Conservation (phyloP, 2,329 filamentous ascomycete genomes). For the Tolypocladium nubicola region DNA sequence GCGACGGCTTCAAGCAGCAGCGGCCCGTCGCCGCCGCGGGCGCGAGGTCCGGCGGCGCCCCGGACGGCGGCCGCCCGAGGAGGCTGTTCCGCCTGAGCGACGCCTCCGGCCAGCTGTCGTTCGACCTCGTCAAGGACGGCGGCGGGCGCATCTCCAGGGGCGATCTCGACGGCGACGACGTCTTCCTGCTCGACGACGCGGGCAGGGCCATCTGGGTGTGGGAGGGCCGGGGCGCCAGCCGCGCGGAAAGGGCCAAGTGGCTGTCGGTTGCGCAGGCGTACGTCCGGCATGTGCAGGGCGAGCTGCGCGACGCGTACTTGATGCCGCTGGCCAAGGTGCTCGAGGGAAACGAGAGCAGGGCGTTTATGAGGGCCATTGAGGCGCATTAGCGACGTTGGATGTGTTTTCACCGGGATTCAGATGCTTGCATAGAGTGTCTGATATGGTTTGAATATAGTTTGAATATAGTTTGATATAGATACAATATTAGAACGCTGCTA, state of each 20-base stretch:
- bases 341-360: constrained; percentile 43
- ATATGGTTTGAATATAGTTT: no score
- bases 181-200: constrained; percentile 51
- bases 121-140: constrained; percentile 48
- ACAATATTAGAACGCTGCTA: no score
- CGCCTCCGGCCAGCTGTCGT: constrained; percentile 43
- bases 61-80: constrained; percentile 12
- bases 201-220: constrained; percentile 54
- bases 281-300: constrained; percentile 28
- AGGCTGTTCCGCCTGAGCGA: constrained; percentile 55
- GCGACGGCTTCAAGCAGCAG: constrained; percentile 26
- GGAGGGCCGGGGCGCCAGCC: constrained; percentile 50
- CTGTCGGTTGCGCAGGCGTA: constrained; percentile 48
- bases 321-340: constrained; percentile 46
- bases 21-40: constrained; percentile 24
- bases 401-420: no score
- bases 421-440: not conserved
- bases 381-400: constrained; percentile 1
- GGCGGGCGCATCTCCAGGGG: constrained; percentile 29
- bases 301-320: constrained; percentile 23
- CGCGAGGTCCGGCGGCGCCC: not conserved
- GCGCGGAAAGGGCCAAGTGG: constrained; percentile 49
- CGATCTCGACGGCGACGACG: constrained; percentile 48
- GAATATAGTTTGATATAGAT: no score
- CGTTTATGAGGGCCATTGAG: constrained; percentile 38